Evolutionary conservation across 495 filamentous ascomycete species (phyloP), one percentile per base, ranked within the genome.

Genomic region (Umbilicaria muhlenbergii): DNA sequence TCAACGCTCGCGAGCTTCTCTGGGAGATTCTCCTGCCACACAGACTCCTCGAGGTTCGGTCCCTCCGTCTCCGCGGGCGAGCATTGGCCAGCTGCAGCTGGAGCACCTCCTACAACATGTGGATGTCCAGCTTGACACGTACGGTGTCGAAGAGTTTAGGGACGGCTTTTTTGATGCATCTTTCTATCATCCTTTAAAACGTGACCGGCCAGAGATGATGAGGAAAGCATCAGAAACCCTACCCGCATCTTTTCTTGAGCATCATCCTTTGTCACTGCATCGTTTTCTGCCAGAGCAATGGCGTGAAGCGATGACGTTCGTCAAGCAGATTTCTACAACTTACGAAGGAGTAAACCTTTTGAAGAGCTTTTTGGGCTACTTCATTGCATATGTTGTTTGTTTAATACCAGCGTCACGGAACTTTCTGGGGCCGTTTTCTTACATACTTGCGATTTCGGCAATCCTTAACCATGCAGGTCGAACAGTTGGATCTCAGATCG

Each of bases 81-180:
- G 57, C 42, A 48, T 45, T 32, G 53, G 54, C 38, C 49, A 56
- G 12, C 34, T 44, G 34, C 65, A 69, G 37, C 53, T 69, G 7
- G 59, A 62, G 35, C 58, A 61, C 39, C 51, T 69, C 6, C 47
- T 67, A 1, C 58, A 61, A 35, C 57, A 53, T 36, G 37, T 61
- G 12, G 52, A 68, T 41, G 48, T 58, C 39, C 61, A 67, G 34
- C 55, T 70, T 28, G 58, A 68, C 32, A 61, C 68, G 3, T 75
- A 74, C 50, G 73, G 69, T 1, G 56, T 76, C 11, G 58, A 66
- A 36, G 73, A 77, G 45, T 46, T 65, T 13, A 59, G 73, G 43
- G 73, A 75, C 56, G 72, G 73, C 31, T 75, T 77, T 52, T 77
- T 76, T 46, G 73, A 77, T 55, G 68, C 71, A 5, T 51, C 69